Conservation (phyloP, 1,139 yeast genomes). For the Tardiomyces blankii region DNA sequence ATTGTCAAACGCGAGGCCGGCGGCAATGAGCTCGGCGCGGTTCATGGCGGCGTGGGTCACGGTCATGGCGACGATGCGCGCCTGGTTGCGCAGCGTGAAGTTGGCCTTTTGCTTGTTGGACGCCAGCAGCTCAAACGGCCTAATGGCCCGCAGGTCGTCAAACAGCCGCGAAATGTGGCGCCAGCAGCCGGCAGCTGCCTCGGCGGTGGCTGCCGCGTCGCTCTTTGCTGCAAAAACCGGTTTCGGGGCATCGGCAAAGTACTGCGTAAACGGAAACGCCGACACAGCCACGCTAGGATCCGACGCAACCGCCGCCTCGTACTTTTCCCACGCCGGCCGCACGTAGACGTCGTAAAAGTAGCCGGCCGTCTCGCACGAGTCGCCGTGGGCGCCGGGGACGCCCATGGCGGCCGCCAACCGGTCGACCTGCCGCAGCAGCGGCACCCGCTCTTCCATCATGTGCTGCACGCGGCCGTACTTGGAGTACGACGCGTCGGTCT, state of each 20-base stretch:
- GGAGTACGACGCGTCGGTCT: conserved; percentile 8
- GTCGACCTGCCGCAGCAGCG: conserved; percentile 24
- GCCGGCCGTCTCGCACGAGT: conserved; percentile 33
- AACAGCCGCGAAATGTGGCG: conserved; percentile 20
- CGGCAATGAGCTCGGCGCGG: background rate
- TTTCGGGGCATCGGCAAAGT: background rate
- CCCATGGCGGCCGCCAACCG: conserved; percentile 26
- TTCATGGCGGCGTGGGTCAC: conserved; percentile 16
- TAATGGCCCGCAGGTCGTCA: conserved; percentile 20
- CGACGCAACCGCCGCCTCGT: conserved; percentile 6
- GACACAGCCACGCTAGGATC: background rate
- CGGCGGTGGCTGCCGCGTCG: background rate
- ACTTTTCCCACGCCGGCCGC: conserved; percentile 24
- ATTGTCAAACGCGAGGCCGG: conserved; percentile 15
- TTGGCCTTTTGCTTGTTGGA: conserved; percentile 14
- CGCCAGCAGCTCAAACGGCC: conserved; percentile 25
- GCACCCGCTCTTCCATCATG: conserved; percentile 9
- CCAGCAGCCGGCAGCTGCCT: conserved; percentile 9
- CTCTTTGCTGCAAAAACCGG: background rate
- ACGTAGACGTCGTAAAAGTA: conserved; percentile 28
- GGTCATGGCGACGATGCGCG: conserved; percentile 27
- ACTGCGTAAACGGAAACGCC: background rate
- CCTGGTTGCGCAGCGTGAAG: conserved; percentile 19
- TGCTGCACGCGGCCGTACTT: conserved; percentile 16
- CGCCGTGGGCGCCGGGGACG: conserved; percentile 33